These are phyloP conservation scores for Vicia sativa DNA, from an alignment of 306 rosid genomes.

Conservation along the genomic window DNA sequence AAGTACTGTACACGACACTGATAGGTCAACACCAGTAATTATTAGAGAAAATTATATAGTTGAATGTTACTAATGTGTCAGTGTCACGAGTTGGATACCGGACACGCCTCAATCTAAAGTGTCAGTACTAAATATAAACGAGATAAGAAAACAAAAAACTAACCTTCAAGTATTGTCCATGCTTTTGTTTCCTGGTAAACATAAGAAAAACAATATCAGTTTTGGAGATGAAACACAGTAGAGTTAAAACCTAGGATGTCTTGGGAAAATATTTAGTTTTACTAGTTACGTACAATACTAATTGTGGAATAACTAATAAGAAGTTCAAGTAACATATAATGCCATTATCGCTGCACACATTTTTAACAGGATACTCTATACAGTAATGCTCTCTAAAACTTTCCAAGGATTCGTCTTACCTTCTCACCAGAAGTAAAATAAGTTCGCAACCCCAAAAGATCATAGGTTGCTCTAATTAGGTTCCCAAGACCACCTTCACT, in stretches of 20 bases:
- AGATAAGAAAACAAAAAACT: conserved; percentile 40
- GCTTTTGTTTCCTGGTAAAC: conserved; percentile 87
- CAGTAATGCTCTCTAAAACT: conserved; percentile 1
- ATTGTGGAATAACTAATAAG: conserved; percentile 13
- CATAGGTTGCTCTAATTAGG: conserved; percentile 87
- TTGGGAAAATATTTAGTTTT: conserved; percentile 17
- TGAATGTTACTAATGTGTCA: no score
- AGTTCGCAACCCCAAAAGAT: conserved; percentile 80
- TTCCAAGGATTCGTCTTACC: conserved; percentile 54
- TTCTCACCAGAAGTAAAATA: conserved; percentile 97
- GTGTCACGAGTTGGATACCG: no score
- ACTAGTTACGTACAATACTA: background rate
- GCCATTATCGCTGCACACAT: background rate
- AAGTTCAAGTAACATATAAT: conserved; percentile 4
- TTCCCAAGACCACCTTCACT: conserved; percentile 94
- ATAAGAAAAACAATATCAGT: conserved; percentile 34
- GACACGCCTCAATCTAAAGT: no score
- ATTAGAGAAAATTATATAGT: no score
- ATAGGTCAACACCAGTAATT: no score
- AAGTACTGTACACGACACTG: no score
- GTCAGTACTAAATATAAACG: background rate
- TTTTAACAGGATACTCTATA: conserved; percentile 15
- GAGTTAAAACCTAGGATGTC: background rate
- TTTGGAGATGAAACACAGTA: conserved; percentile 28
- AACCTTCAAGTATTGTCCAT: conserved; percentile 96